Evolutionary conservation across 1,284 basidiomycete species (phyloP).

Genomic region (Ceratobasidium sp.): DNA sequence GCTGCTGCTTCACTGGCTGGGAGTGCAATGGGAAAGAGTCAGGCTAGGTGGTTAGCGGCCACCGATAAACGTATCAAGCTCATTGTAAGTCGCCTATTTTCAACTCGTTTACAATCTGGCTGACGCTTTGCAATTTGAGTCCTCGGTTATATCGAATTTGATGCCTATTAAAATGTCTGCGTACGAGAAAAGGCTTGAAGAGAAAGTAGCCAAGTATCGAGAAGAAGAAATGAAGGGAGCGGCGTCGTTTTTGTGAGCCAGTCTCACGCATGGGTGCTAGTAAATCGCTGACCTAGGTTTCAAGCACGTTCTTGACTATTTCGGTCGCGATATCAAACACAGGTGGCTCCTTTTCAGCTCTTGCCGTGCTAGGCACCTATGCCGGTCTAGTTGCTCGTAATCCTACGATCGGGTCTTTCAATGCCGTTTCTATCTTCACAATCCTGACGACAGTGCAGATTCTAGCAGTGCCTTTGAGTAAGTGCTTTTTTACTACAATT

Average conservation of each 20-base stretch:
- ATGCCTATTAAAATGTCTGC: slow-evolving; percentile 49
- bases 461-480: slow-evolving; percentile 26
- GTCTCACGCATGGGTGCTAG: neutral
- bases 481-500: neutral
- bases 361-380: slow-evolving; percentile 46
- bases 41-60: slow-evolving; percentile 52
- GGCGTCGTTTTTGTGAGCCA: slow-evolving; percentile 44
- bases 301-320: slow-evolving; percentile 16
- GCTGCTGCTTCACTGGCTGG: slow-evolving; percentile 25
- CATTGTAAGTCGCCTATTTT: slow-evolving; percentile 47
- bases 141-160: slow-evolving; percentile 43
- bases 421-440: slow-evolving; percentile 45
- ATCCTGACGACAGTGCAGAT: slow-evolving; percentile 46
- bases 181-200: slow-evolving; percentile 44
- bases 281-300: neutral
- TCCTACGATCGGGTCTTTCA: neutral
- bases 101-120: neutral
- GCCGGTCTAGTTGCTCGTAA: slow-evolving; percentile 32
- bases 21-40: slow-evolving; percentile 47
- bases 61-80: slow-evolving; percentile 54
- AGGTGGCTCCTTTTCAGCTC: slow-evolving; percentile 17
- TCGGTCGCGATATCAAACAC: slow-evolving; percentile 45
- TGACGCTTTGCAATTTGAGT: slow-evolving; percentile 44
- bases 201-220: slow-evolving; percentile 35
- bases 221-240: slow-evolving; percentile 42